phyloP scores from a whole-genome alignment of 805 yeast species.

The Debaryomyces castellii region DNA sequence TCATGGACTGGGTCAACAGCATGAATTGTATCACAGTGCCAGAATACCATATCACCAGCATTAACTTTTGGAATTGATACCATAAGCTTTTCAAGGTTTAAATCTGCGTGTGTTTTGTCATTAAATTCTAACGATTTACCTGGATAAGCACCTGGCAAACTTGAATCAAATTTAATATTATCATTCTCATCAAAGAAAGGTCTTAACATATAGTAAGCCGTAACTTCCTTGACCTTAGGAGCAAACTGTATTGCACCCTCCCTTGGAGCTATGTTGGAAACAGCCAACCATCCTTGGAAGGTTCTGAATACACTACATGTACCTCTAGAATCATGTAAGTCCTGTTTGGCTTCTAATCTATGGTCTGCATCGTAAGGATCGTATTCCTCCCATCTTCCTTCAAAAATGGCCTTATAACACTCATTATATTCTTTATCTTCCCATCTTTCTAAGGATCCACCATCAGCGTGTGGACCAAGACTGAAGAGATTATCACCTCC shows the following conservation, averaged over 20 bases:
- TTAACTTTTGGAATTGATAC: slow-evolving; percentile 36
- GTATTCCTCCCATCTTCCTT: slow-evolving; percentile 43
- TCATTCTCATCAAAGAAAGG: slow-evolving; percentile 38
- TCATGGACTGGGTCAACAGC: slow-evolving; percentile 37
- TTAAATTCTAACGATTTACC: slow-evolving; percentile 34
- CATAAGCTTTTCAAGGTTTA: slow-evolving; percentile 28
- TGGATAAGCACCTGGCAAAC: slow-evolving; percentile 39
- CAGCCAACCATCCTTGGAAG: slow-evolving; percentile 46
- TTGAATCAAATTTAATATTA: slow-evolving; percentile 27
- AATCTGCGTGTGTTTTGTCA: slow-evolving; percentile 31
- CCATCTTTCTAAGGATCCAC: slow-evolving; percentile 47
- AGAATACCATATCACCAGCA: slow-evolving; percentile 43
- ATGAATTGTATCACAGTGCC: slow-evolving; percentile 45
- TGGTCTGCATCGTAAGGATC: slow-evolving; percentile 38
- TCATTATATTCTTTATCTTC: slow-evolving; percentile 39
- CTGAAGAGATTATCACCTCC: slow-evolving; percentile 32
- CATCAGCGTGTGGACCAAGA: slow-evolving; percentile 41
- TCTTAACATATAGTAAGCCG: slow-evolving; percentile 38
- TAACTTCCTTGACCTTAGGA: slow-evolving; percentile 35
- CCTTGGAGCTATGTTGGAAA: slow-evolving; percentile 32
- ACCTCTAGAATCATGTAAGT: slow-evolving; percentile 24
- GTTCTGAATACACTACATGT: slow-evolving; percentile 36
- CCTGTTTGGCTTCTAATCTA: slow-evolving; percentile 31
- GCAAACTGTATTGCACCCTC: slow-evolving; percentile 40
- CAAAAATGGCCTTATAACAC: slow-evolving; percentile 34